Conservation (phyloP, 2,329 filamentous ascomycete species). For the Sporothrix globosa region DNA sequence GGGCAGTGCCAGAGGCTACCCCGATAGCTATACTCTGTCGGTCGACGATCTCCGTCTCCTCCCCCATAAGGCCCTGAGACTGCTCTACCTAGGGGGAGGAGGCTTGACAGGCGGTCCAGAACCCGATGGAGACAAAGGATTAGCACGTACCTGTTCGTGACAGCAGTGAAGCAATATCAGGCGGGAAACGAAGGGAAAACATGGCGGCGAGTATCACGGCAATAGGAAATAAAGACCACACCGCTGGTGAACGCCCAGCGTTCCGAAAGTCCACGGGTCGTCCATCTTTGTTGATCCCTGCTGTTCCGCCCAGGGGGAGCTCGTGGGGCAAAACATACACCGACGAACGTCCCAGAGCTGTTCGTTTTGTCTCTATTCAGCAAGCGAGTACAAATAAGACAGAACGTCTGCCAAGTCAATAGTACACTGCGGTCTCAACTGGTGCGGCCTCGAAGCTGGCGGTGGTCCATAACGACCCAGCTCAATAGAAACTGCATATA, state of each 20-base stretch:
- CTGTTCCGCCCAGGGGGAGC: not conserved
- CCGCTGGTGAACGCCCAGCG: not conserved
- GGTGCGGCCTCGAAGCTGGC: not conserved
- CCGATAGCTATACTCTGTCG: not conserved
- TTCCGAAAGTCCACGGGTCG: not conserved
- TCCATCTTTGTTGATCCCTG: not conserved
- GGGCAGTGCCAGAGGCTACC: not conserved
- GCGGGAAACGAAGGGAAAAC: too few species aligned
- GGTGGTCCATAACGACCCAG: not conserved
- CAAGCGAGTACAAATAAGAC: not conserved
- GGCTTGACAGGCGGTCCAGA: not conserved
- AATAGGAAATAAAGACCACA: not conserved
- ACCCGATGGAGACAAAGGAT: too few species aligned
- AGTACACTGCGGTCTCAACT: not conserved
- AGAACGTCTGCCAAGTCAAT: not conserved
- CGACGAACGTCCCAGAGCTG: not conserved
- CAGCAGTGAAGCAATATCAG: too few species aligned
- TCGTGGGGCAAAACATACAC: conserved; percentile 3
- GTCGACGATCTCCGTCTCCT: not conserved
- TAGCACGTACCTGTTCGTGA: too few species aligned
- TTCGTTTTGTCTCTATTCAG: not conserved
- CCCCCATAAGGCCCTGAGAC: conserved; percentile 10
- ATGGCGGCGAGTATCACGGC: not conserved
- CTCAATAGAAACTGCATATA: not conserved
- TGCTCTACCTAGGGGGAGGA: not conserved